Percentiles rank a stretch among this genome's conserved stretches.
Evolutionary conservation across 176 grass and related monocot species (phyloP).

Genomic region (Puya raimondii): DNA sequence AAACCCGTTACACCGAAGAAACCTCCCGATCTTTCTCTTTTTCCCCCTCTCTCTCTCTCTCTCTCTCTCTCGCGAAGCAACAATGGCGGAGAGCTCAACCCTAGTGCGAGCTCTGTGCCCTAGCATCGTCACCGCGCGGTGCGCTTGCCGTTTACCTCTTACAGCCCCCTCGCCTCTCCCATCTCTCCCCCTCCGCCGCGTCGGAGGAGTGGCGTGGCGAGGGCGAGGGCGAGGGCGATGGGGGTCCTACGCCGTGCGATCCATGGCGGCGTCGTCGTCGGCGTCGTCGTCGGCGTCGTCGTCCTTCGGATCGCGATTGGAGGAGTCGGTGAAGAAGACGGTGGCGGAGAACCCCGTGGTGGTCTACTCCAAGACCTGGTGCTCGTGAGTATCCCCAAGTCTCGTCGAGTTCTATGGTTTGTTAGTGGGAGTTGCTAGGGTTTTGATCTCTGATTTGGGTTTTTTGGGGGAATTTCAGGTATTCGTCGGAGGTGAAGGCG

Average conservation of each 20-base stretch:
- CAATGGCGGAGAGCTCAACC: constrained; percentile 24
- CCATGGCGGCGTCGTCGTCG: constrained; percentile 8
- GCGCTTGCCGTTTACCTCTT: not conserved
- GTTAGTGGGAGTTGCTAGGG: not conserved
- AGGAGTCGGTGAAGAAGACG: constrained; percentile 75
- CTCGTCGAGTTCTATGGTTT: not conserved
- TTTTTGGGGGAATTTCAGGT: constrained; percentile 27
- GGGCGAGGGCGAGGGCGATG: not conserved
- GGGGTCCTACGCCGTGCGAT: not conserved
- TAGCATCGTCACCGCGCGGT: not conserved
- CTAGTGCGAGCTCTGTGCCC: constrained; percentile 22
- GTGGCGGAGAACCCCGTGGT: constrained; percentile 57
- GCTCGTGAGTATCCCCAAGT: constrained; percentile 48
- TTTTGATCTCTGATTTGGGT: not conserved
- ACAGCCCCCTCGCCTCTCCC: constrained; percentile 15
- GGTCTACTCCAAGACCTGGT: constrained; percentile 95
- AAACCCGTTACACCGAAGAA: constrained; percentile 31
- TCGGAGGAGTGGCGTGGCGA: not conserved
- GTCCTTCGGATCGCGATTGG: constrained; percentile 69
- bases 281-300: constrained; percentile 43
- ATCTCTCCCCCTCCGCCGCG: constrained; percentile 18
- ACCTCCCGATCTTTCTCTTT: not conserved
- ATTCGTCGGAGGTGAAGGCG: constrained; percentile 77
- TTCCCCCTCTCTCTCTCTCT: not conserved
- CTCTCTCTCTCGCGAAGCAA: not conserved